Evolutionary conservation across 2,329 filamentous ascomycete species (phyloP).

Genomic region (Colletotrichum tofieldiae): DNA sequence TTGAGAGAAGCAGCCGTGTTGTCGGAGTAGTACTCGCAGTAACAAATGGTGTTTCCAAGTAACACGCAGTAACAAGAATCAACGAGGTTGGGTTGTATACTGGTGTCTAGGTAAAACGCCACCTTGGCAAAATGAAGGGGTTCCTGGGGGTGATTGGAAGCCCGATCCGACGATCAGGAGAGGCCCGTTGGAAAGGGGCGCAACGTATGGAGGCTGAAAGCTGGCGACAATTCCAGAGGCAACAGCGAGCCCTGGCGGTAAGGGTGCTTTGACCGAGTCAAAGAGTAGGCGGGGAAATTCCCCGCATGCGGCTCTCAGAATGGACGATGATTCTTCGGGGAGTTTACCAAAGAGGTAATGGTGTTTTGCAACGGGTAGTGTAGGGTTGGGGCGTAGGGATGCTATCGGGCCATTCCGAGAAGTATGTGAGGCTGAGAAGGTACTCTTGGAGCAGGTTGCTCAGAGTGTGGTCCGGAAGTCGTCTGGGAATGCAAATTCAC

Average conservation of each 20-base stretch:
- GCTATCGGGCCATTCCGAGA: slow-evolving; percentile 43
- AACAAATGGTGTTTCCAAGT: slow-evolving; percentile 40
- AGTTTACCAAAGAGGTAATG: slow-evolving; percentile 43
- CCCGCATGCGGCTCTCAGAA: slow-evolving; percentile 45
- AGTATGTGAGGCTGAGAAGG: slow-evolving; percentile 1
- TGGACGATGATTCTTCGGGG: slow-evolving; percentile 35
- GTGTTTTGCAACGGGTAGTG: slow-evolving; percentile 23
- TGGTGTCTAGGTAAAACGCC: slow-evolving; percentile 43
- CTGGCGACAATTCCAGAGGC: slow-evolving; percentile 15
- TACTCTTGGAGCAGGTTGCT: not conserved
- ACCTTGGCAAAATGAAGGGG: slow-evolving; percentile 37
- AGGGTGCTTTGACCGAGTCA: slow-evolving; percentile 46
- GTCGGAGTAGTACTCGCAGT: slow-evolving; percentile 41
- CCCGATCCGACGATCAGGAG: slow-evolving; percentile 31
- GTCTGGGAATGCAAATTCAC: not conserved
- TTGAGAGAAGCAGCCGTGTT: slow-evolving; percentile 13
- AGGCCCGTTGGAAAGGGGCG: slow-evolving; percentile 19
- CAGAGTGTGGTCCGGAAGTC: not conserved
- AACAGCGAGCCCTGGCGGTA: slow-evolving; percentile 38
- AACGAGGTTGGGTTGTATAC: slow-evolving; percentile 40
- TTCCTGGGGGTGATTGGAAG: not conserved
- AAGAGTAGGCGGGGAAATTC: slow-evolving; percentile 45
- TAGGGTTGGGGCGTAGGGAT: slow-evolving; percentile 33
- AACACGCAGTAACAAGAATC: slow-evolving; percentile 44
- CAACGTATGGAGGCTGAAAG: slow-evolving; percentile 15